These are phyloP conservation scores for Fusarium agapanthi DNA, from an alignment of 2,329 filamentous ascomycete species.

Conservation along the genomic window DNA sequence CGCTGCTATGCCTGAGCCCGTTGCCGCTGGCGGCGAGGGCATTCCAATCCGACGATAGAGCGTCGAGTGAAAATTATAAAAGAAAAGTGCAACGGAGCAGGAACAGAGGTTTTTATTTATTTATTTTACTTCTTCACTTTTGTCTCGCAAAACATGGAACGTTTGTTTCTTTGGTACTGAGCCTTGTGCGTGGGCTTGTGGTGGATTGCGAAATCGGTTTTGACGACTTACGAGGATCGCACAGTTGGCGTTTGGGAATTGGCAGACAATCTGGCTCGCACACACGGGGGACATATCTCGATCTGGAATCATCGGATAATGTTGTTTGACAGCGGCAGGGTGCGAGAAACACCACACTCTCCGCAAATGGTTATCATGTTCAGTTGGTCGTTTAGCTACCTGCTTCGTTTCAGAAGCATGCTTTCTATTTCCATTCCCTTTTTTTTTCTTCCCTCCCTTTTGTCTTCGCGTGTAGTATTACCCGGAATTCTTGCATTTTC, in stretches of 20 bases:
- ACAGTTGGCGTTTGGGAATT: slow-evolving; percentile 44
- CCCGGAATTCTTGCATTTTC: neutral
- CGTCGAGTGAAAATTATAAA: neutral
- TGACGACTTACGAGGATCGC: slow-evolving; percentile 44
- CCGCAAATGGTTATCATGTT: slow-evolving; percentile 34
- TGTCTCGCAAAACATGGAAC: slow-evolving; percentile 14
- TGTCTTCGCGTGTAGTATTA: slow-evolving; percentile 9
- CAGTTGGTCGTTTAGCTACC: slow-evolving; percentile 36
- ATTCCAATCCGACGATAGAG: slow-evolving; percentile 71
- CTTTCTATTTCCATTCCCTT: slow-evolving; percentile 26
- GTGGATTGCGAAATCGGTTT: slow-evolving; percentile 35
- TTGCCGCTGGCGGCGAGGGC: slow-evolving; percentile 47
- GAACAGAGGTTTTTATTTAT: neutral
- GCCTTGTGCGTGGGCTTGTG: slow-evolving; percentile 22
- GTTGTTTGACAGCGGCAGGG: slow-evolving; percentile 33
- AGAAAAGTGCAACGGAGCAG: neutral
- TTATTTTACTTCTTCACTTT: neutral
- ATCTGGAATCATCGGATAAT: slow-evolving; percentile 33
- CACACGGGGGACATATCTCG: slow-evolving; percentile 36
- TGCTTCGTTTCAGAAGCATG: slow-evolving; percentile 27
- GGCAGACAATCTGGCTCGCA: slow-evolving; percentile 41
- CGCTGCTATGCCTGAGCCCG: slow-evolving; percentile 25
- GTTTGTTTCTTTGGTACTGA: slow-evolving; percentile 25
- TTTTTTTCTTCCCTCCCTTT: neutral
- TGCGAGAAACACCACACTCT: slow-evolving; percentile 12